Evolutionary conservation across 257 asterid species (phyloP).

Genomic region (Jaltomata sinuosa): DNA sequence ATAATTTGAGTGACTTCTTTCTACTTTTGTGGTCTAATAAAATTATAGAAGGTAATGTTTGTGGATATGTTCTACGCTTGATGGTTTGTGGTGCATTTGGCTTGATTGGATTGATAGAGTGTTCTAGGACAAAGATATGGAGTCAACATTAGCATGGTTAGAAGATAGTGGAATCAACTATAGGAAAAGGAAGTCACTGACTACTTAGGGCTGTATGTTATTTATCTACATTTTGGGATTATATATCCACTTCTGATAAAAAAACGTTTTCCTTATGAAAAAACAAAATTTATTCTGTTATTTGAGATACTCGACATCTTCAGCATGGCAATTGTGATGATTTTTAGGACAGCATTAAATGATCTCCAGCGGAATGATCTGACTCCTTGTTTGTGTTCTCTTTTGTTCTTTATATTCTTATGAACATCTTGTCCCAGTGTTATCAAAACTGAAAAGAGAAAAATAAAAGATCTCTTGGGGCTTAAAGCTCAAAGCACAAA

Average conservation of each 20-base stretch:
- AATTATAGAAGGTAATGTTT: not conserved
- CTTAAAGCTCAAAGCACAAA: not conserved
- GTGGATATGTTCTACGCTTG: not conserved
- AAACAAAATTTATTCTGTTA: not conserved
- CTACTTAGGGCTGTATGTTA: not conserved
- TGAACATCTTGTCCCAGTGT: not conserved
- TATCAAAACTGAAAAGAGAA: not conserved
- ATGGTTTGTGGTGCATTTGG: not conserved
- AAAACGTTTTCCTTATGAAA: not conserved
- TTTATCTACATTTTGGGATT: not conserved
- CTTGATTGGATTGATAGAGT: not conserved
- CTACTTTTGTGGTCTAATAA: not conserved
- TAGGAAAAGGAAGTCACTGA: not conserved
- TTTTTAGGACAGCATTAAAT: not conserved
- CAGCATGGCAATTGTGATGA: not conserved
- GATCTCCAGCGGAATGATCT: not conserved
- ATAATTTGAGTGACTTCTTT: not conserved
- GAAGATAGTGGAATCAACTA: not conserved
- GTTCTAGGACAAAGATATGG: not conserved
- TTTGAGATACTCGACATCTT: not conserved
- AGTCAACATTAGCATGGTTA: not conserved
- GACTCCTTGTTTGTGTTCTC: not conserved
- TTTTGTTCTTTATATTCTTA: not conserved
- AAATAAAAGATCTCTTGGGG: not conserved
- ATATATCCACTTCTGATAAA: not conserved